A percentile compares a stretch with the other conserved stretches of the same genome.
These are phyloP conservation scores for Ligustrum vulgare DNA, from an alignment of 257 asterid genomes.

Conservation along the genomic window DNA sequence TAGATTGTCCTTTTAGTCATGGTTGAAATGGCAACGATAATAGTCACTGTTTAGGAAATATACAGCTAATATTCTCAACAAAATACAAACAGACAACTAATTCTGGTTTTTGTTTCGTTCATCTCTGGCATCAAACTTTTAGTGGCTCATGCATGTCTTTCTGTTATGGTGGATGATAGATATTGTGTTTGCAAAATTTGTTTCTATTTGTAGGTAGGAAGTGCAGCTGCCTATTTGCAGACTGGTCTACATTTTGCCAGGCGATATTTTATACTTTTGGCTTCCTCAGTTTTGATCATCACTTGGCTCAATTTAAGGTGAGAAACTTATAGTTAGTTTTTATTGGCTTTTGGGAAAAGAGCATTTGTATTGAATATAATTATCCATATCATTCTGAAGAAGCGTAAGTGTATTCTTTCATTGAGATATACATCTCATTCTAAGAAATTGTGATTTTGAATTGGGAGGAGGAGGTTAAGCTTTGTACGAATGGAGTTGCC, in stretches of 20 bases:
- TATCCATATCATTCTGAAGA: background rate
- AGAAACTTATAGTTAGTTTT: conserved; percentile 17
- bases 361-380: background rate
- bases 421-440: background rate
- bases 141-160: background rate
- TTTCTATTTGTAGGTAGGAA: conserved; percentile 63
- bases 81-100: background rate
- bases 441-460: too few species aligned
- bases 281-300: conserved; percentile 69
- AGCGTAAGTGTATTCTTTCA: background rate
- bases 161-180: background rate
- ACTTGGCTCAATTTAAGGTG: conserved; percentile 94
- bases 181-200: conserved; percentile 3
- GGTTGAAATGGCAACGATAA: background rate
- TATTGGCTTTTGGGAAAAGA: background rate
- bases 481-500: background rate
- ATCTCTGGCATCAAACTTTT: conserved; percentile 2
- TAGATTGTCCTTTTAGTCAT: background rate
- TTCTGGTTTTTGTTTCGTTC: background rate
- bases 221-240: conserved; percentile 88
- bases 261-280: conserved; percentile 59
- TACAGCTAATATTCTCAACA: background rate
- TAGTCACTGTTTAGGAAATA: background rate
- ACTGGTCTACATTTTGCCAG: conserved; percentile 56
- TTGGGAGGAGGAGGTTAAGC: background rate